Percentiles rank a stretch among this genome's conserved stretches.
Evolutionary conservation across 2,329 filamentous ascomycete genomes (phyloP).

Genomic region (Fonsecaea multimorphosa): DNA sequence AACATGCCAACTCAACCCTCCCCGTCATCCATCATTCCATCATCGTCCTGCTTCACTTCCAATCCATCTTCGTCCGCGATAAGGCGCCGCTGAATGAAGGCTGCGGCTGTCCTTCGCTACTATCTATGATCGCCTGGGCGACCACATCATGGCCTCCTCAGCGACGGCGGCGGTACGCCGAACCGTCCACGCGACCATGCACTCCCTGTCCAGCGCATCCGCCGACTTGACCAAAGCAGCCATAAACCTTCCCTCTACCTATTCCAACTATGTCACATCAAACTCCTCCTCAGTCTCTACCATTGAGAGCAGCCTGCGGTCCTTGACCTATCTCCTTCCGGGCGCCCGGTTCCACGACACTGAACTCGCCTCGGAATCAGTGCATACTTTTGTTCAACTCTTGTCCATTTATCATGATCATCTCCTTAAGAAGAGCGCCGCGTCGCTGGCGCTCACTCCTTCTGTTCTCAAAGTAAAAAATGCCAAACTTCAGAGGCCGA

Average conservation of each 20-base stretch:
- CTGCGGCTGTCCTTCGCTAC: not conserved
- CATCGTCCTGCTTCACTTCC: not conserved
- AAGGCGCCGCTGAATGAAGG: conserved; percentile 7
- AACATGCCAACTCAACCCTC: too few relatives aligned
- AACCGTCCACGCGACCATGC: conserved; percentile 33
- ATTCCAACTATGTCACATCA: conserved; percentile 90
- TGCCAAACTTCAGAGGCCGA: conserved; percentile 42
- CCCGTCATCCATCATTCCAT: conserved; percentile 2
- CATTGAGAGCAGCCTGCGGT: conserved; percentile 90
- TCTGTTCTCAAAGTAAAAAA: conserved; percentile 44
- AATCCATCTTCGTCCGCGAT: not conserved
- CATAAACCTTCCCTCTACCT: conserved; percentile 48
- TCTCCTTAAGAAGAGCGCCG: conserved; percentile 38
- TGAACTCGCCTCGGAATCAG: conserved; percentile 89
- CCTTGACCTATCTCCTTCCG: conserved; percentile 93
- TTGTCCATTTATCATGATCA: conserved; percentile 35
- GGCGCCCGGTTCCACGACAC: conserved; percentile 70
- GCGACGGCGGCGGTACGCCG: conserved; percentile 34
- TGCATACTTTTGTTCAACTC: conserved; percentile 44
- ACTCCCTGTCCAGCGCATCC: conserved; percentile 33
- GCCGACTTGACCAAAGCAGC: conserved; percentile 32
- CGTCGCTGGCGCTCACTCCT: conserved; percentile 73
- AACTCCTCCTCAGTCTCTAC: conserved; percentile 93
- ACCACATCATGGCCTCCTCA: conserved; percentile 31
- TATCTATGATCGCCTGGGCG: conserved; percentile 5